Evolutionary conservation across 768 basidiomycete genomes (phyloP).

Genomic region (Trametes cubensis): DNA sequence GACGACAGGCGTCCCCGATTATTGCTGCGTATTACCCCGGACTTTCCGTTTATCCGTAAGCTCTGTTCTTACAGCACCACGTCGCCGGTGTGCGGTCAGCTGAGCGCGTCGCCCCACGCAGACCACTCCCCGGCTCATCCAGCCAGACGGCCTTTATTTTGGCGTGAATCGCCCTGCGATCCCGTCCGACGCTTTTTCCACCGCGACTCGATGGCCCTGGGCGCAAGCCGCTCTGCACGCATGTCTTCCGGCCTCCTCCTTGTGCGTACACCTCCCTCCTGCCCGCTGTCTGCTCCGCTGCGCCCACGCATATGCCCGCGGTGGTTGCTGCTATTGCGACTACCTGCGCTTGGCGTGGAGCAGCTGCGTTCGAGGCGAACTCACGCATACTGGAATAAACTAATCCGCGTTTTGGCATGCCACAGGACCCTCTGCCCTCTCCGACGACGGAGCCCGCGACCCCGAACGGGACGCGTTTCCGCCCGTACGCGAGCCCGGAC

Average conservation of each 20-base stretch:
- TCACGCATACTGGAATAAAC: background rate
- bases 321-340: no score
- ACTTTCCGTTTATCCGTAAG: slow-evolving; percentile 14
- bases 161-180: background rate
- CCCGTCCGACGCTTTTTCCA: background rate
- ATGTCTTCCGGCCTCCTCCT: slow-evolving; percentile 38
- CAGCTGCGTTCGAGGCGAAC: no score
- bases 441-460: slow-evolving; percentile 28
- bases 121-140: slow-evolving; percentile 4
- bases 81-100: slow-evolving; percentile 4
- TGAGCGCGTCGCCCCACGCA: slow-evolving; percentile 17
- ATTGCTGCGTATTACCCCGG: slow-evolving; percentile 1
- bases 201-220: slow-evolving; percentile 26
- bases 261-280: slow-evolving; percentile 25
- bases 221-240: slow-evolving; percentile 30
- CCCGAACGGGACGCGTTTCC: slow-evolving; percentile 43
- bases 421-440: slow-evolving; percentile 39
- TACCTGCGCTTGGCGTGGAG: no score
- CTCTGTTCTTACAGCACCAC: slow-evolving; percentile 2
- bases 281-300: background rate
- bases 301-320: background rate
- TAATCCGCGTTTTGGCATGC: background rate
- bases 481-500: slow-evolving; percentile 73
- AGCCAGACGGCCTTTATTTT: background rate
- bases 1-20: no score